Evolutionary conservation across 176 grass and related monocot species (phyloP).

Genomic region (Eremochloa ophiuroides): DNA sequence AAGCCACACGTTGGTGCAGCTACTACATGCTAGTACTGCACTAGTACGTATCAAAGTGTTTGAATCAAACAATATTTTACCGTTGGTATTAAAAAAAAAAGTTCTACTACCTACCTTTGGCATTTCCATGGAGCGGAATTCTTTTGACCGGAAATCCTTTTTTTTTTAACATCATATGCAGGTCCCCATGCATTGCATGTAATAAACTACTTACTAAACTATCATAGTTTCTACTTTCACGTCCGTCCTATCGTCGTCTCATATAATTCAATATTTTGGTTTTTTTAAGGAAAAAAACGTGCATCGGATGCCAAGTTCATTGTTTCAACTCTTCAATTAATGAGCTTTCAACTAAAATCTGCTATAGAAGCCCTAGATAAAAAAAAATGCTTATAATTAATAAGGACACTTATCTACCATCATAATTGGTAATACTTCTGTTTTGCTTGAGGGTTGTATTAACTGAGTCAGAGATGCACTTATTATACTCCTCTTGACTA

Average conservation of each 20-base stretch:
- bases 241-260: not conserved
- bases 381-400: too few relatives aligned
- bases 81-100: not conserved
- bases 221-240: not conserved
- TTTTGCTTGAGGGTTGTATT: not conserved
- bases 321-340: not conserved
- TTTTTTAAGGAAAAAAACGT: not conserved
- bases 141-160: not conserved
- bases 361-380: not conserved
- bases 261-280: not conserved
- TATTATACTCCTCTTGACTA: not conserved
- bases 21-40: not conserved
- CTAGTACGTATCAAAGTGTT: not conserved
- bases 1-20: not conserved
- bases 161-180: not conserved
- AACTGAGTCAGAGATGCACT: not conserved
- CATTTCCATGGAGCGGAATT: not conserved
- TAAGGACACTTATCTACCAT: too few relatives aligned
- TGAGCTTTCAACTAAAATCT: not conserved
- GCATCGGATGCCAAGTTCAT: constrained; percentile 1
- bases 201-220: not conserved
- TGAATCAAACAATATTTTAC: not conserved
- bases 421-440: not conserved
- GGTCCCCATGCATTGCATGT: not conserved
- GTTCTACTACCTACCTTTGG: not conserved